Base-by-base conservation (phyloP, 2,329 filamentous ascomycete genomes). In the Epichloe gansuensis region DNA sequence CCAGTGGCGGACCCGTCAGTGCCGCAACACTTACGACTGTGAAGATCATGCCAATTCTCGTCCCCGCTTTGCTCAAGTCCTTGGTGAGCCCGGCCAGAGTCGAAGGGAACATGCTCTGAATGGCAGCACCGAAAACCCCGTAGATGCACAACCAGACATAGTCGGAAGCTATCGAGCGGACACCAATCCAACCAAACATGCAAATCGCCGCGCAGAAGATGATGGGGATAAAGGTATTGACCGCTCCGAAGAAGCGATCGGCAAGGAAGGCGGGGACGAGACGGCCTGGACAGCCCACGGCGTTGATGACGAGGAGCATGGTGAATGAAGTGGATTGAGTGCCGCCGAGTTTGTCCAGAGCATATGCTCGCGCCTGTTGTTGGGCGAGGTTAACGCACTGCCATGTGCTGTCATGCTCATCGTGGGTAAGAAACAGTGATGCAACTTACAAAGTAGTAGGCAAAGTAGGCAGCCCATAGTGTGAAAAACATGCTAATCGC, bases 41-140 rank as follows among this genome's bases (percentile, higher is more conserved):
- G 47, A 82, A 81, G 1, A 75, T 67, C 78, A 82, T 82, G 49
- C 79, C 79, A 55, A 81, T 78, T 6, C 77, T 66, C 2, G 75
- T 74, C 0, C 79, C 79, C 4, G 71, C 68, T 61, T 78, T 79
- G 12, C 70, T 65, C 54, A 77, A 60, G 56, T 82, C 77, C 4
- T 68, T 69, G 4, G 74, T 78, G 51, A 82, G 63, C 27, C 75
- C 58, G 1, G 63, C 64, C 12, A 63, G 56, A 5, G 64, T 63
- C 0, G 82, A 80, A 0, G 84, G 83, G 58, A 87, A 86, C 11
- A 88, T 62, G 6, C 75, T 75, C 64, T 87, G 83, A 46, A 87
- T 77, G 0, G 74, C 80, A 0, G 81, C 82, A 0, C 75, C 79
- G 2, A 75, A 75, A 47, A 86, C 70, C 1, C 85, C 85, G 60